These are phyloP conservation scores for Leccinum subgranulosum DNA, from an alignment of 768 basidiomycete genomes.

Conservation along the genomic window DNA sequence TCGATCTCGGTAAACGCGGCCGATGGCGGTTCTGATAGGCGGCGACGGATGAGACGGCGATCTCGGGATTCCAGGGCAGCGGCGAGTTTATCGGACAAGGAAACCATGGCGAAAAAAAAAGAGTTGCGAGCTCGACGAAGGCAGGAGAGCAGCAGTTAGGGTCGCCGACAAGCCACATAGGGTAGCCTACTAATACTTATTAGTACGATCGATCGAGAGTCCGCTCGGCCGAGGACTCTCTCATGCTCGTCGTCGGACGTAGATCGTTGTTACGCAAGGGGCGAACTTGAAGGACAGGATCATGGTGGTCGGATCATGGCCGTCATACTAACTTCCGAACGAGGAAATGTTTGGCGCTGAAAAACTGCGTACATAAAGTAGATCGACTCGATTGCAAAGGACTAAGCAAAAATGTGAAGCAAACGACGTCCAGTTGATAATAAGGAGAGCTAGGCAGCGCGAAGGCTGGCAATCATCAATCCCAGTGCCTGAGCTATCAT, in stretches of 20 bases:
- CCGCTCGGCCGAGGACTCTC: background rate
- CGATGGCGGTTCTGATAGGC: constrained; percentile 55
- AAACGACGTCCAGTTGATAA: background rate
- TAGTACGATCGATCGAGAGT: background rate
- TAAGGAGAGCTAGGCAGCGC: background rate
- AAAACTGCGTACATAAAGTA: too few species aligned
- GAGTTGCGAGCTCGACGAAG: background rate
- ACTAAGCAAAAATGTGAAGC: background rate
- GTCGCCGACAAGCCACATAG: background rate
- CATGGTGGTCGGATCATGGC: background rate
- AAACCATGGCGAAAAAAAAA: constrained; percentile 18
- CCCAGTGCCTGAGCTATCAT: background rate
- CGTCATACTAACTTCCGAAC: too few species aligned
- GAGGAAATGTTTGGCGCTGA: too few species aligned
- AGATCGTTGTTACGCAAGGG: constrained; percentile 10
- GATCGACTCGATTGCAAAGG: too few species aligned
- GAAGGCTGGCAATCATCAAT: background rate
- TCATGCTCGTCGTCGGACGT: constrained; percentile 7
- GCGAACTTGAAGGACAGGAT: background rate
- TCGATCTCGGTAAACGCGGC: constrained; percentile 42
- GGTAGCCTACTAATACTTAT: background rate
- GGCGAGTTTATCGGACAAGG: constrained; percentile 39
- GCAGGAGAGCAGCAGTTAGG: background rate
- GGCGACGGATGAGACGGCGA: constrained; percentile 62
- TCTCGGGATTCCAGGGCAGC: constrained; percentile 64